These are phyloP conservation scores for Exobasidium rhododendri DNA, from an alignment of 1,284 basidiomycete genomes.

Conservation along the genomic window DNA sequence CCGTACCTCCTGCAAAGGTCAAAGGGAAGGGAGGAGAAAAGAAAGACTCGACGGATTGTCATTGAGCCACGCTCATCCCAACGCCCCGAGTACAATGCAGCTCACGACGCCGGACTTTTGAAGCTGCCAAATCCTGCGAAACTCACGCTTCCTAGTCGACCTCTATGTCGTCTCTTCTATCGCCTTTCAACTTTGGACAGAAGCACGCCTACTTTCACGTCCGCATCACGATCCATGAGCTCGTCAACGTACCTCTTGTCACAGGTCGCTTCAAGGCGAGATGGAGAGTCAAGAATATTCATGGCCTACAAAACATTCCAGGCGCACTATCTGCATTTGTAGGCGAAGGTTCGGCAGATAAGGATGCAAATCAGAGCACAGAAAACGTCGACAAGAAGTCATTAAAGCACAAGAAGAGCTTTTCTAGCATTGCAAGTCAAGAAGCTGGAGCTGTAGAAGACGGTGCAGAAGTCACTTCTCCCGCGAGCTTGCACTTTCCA, in stretches of 20 bases:
- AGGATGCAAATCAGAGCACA: background rate
- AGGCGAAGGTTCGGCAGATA: background rate
- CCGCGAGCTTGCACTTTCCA: background rate
- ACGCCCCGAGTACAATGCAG: too few relatives aligned
- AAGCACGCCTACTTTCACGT: slow-evolving; percentile 65
- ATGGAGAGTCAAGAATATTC: slow-evolving; percentile 71
- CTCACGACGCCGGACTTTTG: too few relatives aligned
- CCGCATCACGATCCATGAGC: slow-evolving; percentile 67
- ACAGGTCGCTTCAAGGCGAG: slow-evolving; percentile 69
- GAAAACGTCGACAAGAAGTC: background rate
- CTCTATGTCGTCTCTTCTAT: background rate
- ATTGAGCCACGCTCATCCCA: too few relatives aligned
- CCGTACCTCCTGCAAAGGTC: too few relatives aligned
- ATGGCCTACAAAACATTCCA: slow-evolving; percentile 31
- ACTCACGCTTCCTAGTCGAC: too few relatives aligned
- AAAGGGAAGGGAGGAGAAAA: too few relatives aligned
- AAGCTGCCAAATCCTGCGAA: too few relatives aligned
- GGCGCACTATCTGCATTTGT: background rate
- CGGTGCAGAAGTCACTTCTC: background rate
- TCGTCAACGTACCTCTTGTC: slow-evolving; percentile 72
- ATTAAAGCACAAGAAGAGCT: background rate
- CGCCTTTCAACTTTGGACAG: slow-evolving; percentile 58
- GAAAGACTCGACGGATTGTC: too few relatives aligned
- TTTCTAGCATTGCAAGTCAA: background rate
- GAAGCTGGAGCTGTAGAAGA: background rate